A percentile compares a stretch with the other conserved stretches of the same genome.
These are phyloP conservation scores for Hyaloscypha hepaticicola DNA, from an alignment of 495 filamentous ascomycete species.

Conservation along the genomic window DNA sequence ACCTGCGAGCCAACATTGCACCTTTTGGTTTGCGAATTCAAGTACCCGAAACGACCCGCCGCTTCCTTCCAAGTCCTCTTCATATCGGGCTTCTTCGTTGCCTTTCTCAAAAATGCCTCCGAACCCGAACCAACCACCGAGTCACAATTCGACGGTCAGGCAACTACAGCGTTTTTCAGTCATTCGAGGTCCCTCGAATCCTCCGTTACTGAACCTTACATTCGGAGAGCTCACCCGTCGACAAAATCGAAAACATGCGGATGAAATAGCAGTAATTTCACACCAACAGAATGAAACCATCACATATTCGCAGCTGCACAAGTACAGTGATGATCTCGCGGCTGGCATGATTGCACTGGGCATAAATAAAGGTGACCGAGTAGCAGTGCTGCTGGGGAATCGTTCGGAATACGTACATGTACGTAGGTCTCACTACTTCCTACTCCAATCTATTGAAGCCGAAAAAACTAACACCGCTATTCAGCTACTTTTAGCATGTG, in stretches of 20 bases:
- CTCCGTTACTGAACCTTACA: neutral
- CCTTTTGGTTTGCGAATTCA: too few species aligned
- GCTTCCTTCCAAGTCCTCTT: neutral
- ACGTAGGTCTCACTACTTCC: neutral
- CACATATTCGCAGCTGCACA: neutral
- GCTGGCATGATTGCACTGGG: neutral
- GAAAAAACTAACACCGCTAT: neutral
- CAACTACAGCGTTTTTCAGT: neutral
- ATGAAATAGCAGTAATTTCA: conserved; percentile 54
- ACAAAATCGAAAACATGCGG: conserved; percentile 71
- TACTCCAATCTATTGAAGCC: neutral
- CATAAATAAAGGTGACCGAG: neutral
- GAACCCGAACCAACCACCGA: neutral
- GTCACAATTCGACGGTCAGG: neutral
- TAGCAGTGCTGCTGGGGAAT: conserved; percentile 5
- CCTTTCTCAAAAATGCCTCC: neutral
- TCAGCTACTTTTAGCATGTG: conserved; percentile 3
- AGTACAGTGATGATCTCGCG: conserved; percentile 3
- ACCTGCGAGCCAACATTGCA: too few species aligned
- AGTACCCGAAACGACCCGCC: too few species aligned
- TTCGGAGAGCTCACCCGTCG: conserved; percentile 25
- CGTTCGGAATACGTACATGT: conserved; percentile 5
- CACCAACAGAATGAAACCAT: neutral
- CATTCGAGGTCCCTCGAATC: neutral
- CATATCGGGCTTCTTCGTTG: neutral